These are phyloP conservation scores for Sugiyamaella paludigena DNA, from an alignment of 1,139 yeast genomes.

Conservation along the genomic window DNA sequence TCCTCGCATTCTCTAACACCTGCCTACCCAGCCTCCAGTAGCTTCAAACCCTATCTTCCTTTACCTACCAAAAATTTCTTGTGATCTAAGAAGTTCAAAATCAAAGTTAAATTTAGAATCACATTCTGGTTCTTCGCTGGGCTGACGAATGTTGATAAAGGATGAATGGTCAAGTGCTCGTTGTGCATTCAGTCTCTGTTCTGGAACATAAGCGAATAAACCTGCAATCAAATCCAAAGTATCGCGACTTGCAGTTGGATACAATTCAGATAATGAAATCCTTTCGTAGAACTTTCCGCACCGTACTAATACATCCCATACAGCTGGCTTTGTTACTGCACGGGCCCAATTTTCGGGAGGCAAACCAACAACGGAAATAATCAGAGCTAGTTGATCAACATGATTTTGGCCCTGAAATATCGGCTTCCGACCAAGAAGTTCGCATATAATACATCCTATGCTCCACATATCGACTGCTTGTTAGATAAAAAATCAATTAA, in stretches of 20 bases:
- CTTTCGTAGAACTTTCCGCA: slow-evolving; percentile 34
- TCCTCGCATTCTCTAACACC: no score
- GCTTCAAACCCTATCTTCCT: slow-evolving; percentile 43
- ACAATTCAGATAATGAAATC: slow-evolving; percentile 58
- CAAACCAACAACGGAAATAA: slow-evolving; percentile 72
- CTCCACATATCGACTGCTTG: slow-evolving; percentile 86
- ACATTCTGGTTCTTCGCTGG: slow-evolving; percentile 78
- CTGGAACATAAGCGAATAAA: slow-evolving; percentile 78
- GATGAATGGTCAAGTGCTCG: slow-evolving; percentile 81
- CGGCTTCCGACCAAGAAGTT: slow-evolving; percentile 77
- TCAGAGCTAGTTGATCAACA: slow-evolving; percentile 78
- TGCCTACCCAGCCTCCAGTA: no score
- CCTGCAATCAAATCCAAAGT: slow-evolving; percentile 71
- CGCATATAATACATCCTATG: slow-evolving; percentile 89
- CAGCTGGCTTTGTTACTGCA: slow-evolving; percentile 11
- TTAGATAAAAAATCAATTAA: not conserved
- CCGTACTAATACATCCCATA: slow-evolving; percentile 19
- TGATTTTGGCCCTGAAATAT: slow-evolving; percentile 81
- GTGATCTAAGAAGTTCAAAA: slow-evolving; percentile 50
- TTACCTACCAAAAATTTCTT: slow-evolving; percentile 48
- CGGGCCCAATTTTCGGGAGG: slow-evolving; percentile 52
- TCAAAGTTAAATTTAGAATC: slow-evolving; percentile 69
- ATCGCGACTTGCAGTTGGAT: slow-evolving; percentile 68
- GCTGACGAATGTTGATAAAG: slow-evolving; percentile 79
- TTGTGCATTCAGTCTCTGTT: slow-evolving; percentile 71